Percentiles rank a stretch among this genome's conserved stretches.
Evolutionary conservation across 2,329 filamentous ascomycete species (phyloP).

Genomic region (Colletotrichum sp.): DNA sequence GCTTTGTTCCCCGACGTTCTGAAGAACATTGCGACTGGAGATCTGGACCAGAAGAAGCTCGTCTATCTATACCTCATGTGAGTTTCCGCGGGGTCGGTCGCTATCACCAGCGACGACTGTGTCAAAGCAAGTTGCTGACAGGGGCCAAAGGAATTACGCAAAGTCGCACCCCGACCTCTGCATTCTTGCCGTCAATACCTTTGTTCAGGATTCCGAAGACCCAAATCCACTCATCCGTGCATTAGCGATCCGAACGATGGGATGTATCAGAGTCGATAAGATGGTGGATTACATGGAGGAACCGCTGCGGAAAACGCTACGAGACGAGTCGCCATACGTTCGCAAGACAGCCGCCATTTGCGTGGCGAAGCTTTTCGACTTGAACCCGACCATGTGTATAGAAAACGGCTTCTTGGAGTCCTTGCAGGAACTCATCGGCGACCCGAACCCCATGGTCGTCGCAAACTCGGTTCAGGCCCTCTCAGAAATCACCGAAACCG

Average conservation of each 20-base stretch:
- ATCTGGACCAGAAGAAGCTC: slow-evolving; percentile 98
- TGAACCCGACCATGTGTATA: slow-evolving; percentile 90
- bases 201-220: slow-evolving; percentile 98
- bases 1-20: slow-evolving; percentile 96
- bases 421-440: slow-evolving; percentile 93
- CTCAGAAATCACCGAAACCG: slow-evolving; percentile 87
- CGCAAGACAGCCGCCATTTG: slow-evolving; percentile 98
- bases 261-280: slow-evolving; percentile 96
- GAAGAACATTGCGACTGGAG: slow-evolving; percentile 95
- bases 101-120: not conserved
- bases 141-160: slow-evolving; percentile 83
- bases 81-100: slow-evolving; percentile 33
- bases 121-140: slow-evolving; percentile 23
- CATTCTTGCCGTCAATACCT: slow-evolving; percentile 98
- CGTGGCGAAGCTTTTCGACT: slow-evolving; percentile 95
- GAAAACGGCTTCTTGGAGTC: slow-evolving; percentile 96
- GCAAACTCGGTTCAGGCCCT: slow-evolving; percentile 96
- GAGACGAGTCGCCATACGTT: slow-evolving; percentile 97
- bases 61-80: slow-evolving; percentile 98
- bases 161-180: slow-evolving; percentile 99
- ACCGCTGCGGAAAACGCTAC: slow-evolving; percentile 90
- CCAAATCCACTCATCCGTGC: slow-evolving; percentile 95
- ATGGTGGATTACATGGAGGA: slow-evolving; percentile 99
- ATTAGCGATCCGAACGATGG: slow-evolving; percentile 96
- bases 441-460: slow-evolving; percentile 98